Conservation (phyloP, 225 moss, liverwort and hornwort species). For the Pseudoscleropodium purum region DNA sequence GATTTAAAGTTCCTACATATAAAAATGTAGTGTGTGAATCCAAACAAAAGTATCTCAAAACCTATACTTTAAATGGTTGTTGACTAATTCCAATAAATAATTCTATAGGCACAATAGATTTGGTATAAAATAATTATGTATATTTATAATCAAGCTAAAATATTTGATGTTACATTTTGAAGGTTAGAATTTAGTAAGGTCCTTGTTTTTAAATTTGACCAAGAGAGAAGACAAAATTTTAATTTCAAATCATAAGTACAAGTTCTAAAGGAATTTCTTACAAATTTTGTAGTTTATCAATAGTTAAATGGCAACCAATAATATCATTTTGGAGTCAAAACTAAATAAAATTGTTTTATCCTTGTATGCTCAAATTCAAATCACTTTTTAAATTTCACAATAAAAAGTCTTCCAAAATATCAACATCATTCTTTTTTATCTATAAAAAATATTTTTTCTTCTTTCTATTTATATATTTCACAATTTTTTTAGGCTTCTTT, state of each 20-base stretch:
- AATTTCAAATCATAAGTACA: not conserved
- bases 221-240: not conserved
- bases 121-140: not conserved
- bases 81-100: not conserved
- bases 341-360: not conserved
- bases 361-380: fast-evolving
- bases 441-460: not conserved
- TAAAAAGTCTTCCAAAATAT: not conserved
- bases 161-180: not conserved
- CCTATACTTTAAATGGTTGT: not conserved
- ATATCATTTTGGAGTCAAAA: not conserved
- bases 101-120: fast-evolving
- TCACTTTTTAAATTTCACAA: not conserved
- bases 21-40: not conserved
- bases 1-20: fast-evolving
- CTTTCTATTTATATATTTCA: not conserved
- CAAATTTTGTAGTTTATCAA: not conserved
- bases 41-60: not conserved
- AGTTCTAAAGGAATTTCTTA: not conserved
- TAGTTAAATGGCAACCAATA: not conserved
- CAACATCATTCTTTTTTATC: not conserved
- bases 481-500: not conserved
- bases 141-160: not conserved
- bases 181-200: not conserved
- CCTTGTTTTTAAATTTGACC: not conserved